These are phyloP conservation scores for Aspergillus tubingensis DNA, from an alignment of 2,329 filamentous ascomycete species.

Conservation along the genomic window DNA sequence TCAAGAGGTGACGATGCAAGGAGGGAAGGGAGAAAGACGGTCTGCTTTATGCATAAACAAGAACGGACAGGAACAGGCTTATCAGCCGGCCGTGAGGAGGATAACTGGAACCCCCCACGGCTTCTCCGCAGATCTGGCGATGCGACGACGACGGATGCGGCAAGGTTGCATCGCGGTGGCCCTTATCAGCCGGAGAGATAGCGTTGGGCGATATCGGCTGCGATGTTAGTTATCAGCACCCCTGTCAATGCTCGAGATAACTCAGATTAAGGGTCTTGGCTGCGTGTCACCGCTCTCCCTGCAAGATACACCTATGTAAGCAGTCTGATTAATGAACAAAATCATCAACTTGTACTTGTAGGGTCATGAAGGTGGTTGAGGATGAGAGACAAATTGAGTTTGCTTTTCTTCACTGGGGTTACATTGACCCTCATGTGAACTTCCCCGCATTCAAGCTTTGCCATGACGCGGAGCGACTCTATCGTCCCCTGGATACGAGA, in stretches of 20 bases:
- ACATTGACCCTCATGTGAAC: too few relatives aligned
- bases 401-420: too few relatives aligned
- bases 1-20: background rate
- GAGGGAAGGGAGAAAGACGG: background rate
- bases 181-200: background rate
- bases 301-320: too few relatives aligned
- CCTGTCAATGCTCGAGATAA: background rate
- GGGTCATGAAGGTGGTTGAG: too few relatives aligned
- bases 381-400: too few relatives aligned
- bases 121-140: slow-evolving; percentile 1
- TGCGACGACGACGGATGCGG: background rate
- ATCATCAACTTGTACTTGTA: too few relatives aligned
- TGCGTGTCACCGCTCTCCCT: too few relatives aligned
- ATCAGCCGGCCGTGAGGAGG: background rate
- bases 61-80: background rate
- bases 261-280: too few relatives aligned
- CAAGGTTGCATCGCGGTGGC: background rate
- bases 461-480: too few relatives aligned
- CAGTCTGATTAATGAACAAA: too few relatives aligned
- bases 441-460: too few relatives aligned
- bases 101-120: background rate
- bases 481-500: too few relatives aligned
- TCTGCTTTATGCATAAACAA: background rate
- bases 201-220: background rate
- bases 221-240: background rate